Percentiles rank a stretch among this genome's conserved stretches.
phyloP scores from a whole-genome alignment of 176 grass and related monocot species.

The Bromus sterilis region DNA sequence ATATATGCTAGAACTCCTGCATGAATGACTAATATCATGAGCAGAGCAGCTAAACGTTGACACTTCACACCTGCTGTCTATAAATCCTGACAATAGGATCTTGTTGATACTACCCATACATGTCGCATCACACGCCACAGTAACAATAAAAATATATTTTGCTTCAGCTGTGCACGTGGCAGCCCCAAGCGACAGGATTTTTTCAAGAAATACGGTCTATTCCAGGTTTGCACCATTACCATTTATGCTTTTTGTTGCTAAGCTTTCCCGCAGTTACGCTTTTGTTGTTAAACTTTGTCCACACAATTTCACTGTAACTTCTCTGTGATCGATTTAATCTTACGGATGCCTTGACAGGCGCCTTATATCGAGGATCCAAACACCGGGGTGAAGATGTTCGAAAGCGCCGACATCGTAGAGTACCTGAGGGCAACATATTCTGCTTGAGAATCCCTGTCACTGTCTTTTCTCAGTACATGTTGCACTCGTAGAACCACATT shows the following conservation, averaged over 20 bases:
- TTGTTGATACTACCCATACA: background rate
- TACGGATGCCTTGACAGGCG: constrained; percentile 32
- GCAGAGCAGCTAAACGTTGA: background rate
- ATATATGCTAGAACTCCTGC: background rate
- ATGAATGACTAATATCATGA: background rate
- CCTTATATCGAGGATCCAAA: constrained; percentile 94
- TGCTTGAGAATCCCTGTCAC: background rate
- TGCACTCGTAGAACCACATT: background rate
- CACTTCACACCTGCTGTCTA: background rate
- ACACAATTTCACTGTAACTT: background rate
- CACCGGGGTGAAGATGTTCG: constrained; percentile 90
- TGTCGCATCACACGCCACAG: background rate
- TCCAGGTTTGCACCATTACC: constrained; percentile 42
- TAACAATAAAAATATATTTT: background rate
- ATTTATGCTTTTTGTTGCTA: background rate
- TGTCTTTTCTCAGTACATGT: background rate
- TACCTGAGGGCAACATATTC: constrained; percentile 67
- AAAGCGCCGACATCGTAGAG: constrained; percentile 71
- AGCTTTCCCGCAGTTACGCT: too few relatives aligned
- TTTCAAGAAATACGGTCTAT: constrained; percentile 60
- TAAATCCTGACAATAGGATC: background rate
- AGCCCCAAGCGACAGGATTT: constrained; percentile 73
- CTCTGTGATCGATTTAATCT: background rate
- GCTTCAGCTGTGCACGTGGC: constrained; percentile 60
- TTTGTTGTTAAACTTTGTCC: background rate